phyloP scores from a whole-genome alignment of 2,329 filamentous ascomycete genomes.

The Ustilaginoidea virens region DNA sequence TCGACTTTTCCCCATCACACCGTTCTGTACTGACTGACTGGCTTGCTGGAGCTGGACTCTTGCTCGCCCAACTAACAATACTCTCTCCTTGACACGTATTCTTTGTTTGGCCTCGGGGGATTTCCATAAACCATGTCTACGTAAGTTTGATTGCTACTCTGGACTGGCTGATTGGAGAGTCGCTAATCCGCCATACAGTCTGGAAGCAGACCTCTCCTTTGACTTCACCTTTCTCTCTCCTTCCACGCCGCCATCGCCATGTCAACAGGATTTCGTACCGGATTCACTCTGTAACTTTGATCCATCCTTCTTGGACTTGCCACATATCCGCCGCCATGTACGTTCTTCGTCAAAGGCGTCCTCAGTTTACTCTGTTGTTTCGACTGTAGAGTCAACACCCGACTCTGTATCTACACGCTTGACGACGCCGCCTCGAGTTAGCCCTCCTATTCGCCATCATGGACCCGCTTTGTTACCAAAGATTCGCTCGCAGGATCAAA shows the following conservation, averaged over 20 bases:
- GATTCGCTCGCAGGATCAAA: slow-evolving; percentile 73
- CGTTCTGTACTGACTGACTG: background rate
- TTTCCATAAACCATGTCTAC: slow-evolving; percentile 14
- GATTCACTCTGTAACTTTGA: slow-evolving; percentile 34
- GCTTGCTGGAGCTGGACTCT: background rate
- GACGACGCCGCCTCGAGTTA: slow-evolving; percentile 49
- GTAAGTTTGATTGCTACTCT: slow-evolving; percentile 13
- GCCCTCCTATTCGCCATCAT: slow-evolving; percentile 61
- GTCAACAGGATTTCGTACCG: slow-evolving; percentile 10
- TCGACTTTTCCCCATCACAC: background rate
- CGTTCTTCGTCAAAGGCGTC: slow-evolving; percentile 51
- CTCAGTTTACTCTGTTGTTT: slow-evolving; percentile 47
- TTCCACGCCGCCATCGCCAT: slow-evolving; percentile 14
- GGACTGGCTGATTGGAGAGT: slow-evolving; percentile 7
- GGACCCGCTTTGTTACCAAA: slow-evolving; percentile 71
- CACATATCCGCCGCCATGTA: slow-evolving; percentile 38
- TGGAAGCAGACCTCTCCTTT: slow-evolving; percentile 46
- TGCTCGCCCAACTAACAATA: background rate
- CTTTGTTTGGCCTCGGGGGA: too few relatives aligned
- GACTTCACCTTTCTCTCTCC: slow-evolving; percentile 39
- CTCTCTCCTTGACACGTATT: too few relatives aligned
- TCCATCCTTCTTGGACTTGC: slow-evolving; percentile 38
- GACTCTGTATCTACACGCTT: slow-evolving; percentile 53
- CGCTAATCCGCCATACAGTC: slow-evolving; percentile 23
- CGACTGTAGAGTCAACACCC: slow-evolving; percentile 35